phyloP scores from a whole-genome alignment of 306 rosid species.

The Casuarina glauca region DNA sequence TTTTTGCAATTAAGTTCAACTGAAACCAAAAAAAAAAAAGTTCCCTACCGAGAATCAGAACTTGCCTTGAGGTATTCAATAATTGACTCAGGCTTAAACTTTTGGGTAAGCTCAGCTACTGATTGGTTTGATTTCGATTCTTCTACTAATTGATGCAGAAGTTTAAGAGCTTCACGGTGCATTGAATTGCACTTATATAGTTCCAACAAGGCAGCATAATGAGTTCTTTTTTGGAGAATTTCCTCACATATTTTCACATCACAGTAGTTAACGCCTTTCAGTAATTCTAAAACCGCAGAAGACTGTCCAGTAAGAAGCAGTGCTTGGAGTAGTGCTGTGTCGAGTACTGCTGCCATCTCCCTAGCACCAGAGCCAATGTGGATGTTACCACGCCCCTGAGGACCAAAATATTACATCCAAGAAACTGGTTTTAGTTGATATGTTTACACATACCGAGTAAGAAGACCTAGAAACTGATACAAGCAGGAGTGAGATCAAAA shows the following conservation, averaged over 20 bases:
- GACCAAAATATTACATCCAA: constrained; percentile 20
- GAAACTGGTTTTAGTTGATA: not conserved
- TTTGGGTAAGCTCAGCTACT: constrained; percentile 54
- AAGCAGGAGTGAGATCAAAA: not conserved
- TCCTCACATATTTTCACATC: constrained; percentile 87
- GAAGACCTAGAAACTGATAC: not conserved
- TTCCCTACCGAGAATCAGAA: constrained; percentile 25
- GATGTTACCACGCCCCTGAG: constrained; percentile 68
- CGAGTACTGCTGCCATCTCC: constrained; percentile 91
- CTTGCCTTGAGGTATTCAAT: constrained; percentile 96
- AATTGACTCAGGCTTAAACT: constrained; percentile 79
- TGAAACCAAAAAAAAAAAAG: constrained; percentile 13
- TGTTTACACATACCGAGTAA: not conserved
- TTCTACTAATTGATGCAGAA: constrained; percentile 74
- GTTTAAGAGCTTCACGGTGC: constrained; percentile 93
- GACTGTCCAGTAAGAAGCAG: constrained; percentile 90
- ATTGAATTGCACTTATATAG: constrained; percentile 86
- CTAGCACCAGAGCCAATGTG: constrained; percentile 77
- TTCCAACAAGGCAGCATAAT: constrained; percentile 74
- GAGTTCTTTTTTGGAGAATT: constrained; percentile 66
- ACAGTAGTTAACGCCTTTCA: constrained; percentile 83
- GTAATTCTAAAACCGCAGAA: constrained; percentile 65
- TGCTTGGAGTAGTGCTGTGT: constrained; percentile 91
- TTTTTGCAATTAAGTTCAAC: not conserved
- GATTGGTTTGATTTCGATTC: constrained; percentile 64